These are phyloP conservation scores for Torulaspora maleeae DNA, from an alignment of 805 yeast species.

Conservation along the genomic window DNA sequence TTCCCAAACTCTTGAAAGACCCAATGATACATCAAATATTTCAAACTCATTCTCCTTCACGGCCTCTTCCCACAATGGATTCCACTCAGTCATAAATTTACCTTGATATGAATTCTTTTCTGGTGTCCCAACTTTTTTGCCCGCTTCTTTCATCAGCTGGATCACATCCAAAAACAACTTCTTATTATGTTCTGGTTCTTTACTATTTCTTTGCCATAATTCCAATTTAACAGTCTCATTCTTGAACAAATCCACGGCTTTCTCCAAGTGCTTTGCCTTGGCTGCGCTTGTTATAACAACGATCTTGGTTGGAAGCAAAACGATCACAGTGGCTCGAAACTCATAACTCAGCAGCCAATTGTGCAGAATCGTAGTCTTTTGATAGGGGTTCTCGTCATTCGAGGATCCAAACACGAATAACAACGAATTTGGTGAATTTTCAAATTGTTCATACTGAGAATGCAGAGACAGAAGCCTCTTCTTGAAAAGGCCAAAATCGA, in stretches of 20 bases:
- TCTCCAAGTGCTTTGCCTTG: slow-evolving; percentile 68
- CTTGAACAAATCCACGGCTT: slow-evolving; percentile 34
- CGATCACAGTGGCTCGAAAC: slow-evolving; percentile 84
- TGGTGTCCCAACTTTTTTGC: slow-evolving; percentile 59
- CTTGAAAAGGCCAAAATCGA: slow-evolving; percentile 29
- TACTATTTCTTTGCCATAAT: slow-evolving; percentile 66
- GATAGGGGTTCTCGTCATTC: slow-evolving; percentile 85
- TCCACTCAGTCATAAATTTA: slow-evolving; percentile 82
- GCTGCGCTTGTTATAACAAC: slow-evolving; percentile 73
- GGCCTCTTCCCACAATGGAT: slow-evolving; percentile 37
- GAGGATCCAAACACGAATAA: slow-evolving; percentile 77
- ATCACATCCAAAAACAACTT: slow-evolving; percentile 56
- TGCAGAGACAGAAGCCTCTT: slow-evolving; percentile 30
- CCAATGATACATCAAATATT: slow-evolving; percentile 48
- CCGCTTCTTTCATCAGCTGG: slow-evolving; percentile 41
- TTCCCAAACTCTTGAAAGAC: slow-evolving; percentile 57
- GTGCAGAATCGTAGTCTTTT: slow-evolving; percentile 79
- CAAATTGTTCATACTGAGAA: slow-evolving; percentile 26
- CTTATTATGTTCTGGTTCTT: slow-evolving; percentile 73
- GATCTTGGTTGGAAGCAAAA: slow-evolving; percentile 54
- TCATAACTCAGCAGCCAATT: slow-evolving; percentile 93
- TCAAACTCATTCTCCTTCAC: slow-evolving; percentile 40
- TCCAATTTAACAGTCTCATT: slow-evolving; percentile 48
- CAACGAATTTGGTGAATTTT: slow-evolving; percentile 41
- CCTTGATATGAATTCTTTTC: slow-evolving; percentile 77